Conservation (phyloP, 148 eudicot genomes). For the Polygonum aviculare region DNA sequence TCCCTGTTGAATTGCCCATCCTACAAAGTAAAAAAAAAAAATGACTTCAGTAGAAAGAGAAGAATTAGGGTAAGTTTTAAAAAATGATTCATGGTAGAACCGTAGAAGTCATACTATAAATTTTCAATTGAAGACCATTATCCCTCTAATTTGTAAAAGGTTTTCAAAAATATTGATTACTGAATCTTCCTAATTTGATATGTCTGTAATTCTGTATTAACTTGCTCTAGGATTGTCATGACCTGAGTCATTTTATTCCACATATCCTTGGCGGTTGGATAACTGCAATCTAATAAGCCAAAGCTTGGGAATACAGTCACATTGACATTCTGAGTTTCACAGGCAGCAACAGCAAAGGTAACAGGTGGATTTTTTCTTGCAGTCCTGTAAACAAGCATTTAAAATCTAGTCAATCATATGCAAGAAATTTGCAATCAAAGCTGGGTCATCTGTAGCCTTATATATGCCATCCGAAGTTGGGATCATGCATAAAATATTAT, state of each 20-base stretch:
- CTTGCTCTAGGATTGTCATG: not conserved
- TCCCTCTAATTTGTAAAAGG: not conserved
- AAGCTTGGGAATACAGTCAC: conserved; percentile 86
- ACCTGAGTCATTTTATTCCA: conserved; percentile 91
- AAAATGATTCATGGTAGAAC: not conserved
- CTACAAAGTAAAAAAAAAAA: conserved; percentile 26
- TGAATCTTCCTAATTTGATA: not conserved
- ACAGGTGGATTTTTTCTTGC: conserved; percentile 83
- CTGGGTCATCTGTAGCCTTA: not conserved
- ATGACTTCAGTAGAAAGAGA: not conserved
- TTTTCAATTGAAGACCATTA: not conserved
- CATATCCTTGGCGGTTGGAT: conserved; percentile 83
- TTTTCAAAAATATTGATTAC: not conserved
- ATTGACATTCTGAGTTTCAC: conserved; percentile 93
- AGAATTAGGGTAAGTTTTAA: not conserved
- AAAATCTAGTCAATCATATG: not conserved
- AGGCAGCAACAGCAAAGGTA: conserved; percentile 91
- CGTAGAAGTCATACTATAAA: not conserved
- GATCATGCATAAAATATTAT: conserved; percentile 22
- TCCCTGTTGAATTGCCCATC: conserved; percentile 89
- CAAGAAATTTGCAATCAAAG: not conserved
- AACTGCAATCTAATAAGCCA: conserved; percentile 71
- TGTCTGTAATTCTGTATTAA: not conserved
- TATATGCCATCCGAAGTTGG: not conserved
- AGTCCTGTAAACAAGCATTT: conserved; percentile 44